Percentiles rank a stretch among this genome's conserved stretches.
phyloP scores from a whole-genome alignment of 1,284 basidiomycete genomes.

The Inonotus hispidus region DNA sequence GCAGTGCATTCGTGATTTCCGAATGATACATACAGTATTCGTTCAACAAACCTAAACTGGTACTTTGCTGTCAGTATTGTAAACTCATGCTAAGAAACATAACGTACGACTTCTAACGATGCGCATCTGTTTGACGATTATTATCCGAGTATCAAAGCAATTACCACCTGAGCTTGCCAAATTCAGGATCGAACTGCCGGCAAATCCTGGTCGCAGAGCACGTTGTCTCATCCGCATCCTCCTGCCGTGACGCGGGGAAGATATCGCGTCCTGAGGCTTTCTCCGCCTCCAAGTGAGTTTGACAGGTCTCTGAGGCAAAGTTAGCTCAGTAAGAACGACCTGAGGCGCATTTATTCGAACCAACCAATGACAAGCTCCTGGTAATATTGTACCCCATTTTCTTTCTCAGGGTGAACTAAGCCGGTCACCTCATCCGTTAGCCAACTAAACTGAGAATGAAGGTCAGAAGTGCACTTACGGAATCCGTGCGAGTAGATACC shows the following conservation, averaged over 20 bases:
- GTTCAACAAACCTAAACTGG: too few relatives aligned
- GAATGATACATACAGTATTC: too few relatives aligned
- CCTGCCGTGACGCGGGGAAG: conserved; percentile 19
- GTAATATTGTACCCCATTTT: conserved; percentile 25
- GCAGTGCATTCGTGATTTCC: too few relatives aligned
- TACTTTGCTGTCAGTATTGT: too few relatives aligned
- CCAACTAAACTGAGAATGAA: background rate
- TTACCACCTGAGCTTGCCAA: conserved; percentile 8
- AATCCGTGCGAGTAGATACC: conserved; percentile 24
- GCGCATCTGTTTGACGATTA: background rate
- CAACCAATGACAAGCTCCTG: conserved; percentile 21
- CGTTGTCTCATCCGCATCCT: background rate
- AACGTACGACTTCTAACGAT: background rate
- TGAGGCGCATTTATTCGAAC: background rate
- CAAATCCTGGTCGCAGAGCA: conserved; percentile 13
- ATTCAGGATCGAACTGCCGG: conserved; percentile 5
- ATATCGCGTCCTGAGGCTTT: conserved; percentile 22
- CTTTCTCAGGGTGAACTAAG: conserved; percentile 23
- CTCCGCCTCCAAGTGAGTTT: conserved; percentile 23
- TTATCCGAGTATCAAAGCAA: background rate
- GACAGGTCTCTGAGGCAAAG: conserved; percentile 9
- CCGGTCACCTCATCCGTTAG: background rate
- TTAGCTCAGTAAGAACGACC: background rate
- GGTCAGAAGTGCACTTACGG: conserved; percentile 3
- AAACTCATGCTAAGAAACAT: background rate